These are phyloP conservation scores for Candida yuanshanica DNA, from an alignment of 805 yeast genomes.

Conservation along the genomic window DNA sequence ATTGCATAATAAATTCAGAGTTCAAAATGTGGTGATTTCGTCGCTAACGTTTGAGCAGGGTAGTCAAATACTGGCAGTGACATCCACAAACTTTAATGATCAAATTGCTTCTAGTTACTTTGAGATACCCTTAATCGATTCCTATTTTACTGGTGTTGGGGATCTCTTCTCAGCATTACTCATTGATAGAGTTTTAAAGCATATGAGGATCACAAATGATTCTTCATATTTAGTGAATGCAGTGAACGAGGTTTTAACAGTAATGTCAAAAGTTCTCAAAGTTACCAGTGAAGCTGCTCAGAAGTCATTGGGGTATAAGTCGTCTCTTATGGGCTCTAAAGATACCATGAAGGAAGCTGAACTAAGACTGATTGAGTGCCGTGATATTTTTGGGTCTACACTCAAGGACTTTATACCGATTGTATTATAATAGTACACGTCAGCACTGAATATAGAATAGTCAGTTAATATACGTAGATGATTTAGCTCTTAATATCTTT, in stretches of 20 bases:
- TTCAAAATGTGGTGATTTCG: slow-evolving; percentile 63
- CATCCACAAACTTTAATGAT: slow-evolving; percentile 11
- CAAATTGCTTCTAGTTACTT: slow-evolving; percentile 24
- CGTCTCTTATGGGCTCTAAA: slow-evolving; percentile 48
- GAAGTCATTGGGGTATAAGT: slow-evolving; percentile 30
- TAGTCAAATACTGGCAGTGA: slow-evolving; percentile 12
- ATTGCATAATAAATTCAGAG: slow-evolving; percentile 43
- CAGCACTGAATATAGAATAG: background rate
- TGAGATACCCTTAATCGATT: slow-evolving; percentile 56
- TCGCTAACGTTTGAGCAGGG: slow-evolving; percentile 36
- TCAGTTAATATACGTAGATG: no score
- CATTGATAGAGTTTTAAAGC: slow-evolving; percentile 49
- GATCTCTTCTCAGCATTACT: slow-evolving; percentile 81
- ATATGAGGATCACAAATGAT: slow-evolving; percentile 4
- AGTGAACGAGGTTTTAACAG: slow-evolving; percentile 49
- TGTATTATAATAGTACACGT: slow-evolving; percentile 45
- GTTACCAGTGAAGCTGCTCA: slow-evolving; percentile 39
- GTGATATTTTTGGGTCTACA: slow-evolving; percentile 27
- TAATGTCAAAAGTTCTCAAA: slow-evolving; percentile 47
- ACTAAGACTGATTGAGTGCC: slow-evolving; percentile 58
- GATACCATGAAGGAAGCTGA: slow-evolving; percentile 70
- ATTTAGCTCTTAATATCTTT: no score
- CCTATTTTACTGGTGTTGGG: slow-evolving; percentile 94
- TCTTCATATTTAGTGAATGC: slow-evolving; percentile 24
- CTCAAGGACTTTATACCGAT: slow-evolving; percentile 22